Percentiles rank a stretch among this genome's conserved stretches.
Conservation (phyloP, 305 asterid genomes). For the Rubia balearica region DNA sequence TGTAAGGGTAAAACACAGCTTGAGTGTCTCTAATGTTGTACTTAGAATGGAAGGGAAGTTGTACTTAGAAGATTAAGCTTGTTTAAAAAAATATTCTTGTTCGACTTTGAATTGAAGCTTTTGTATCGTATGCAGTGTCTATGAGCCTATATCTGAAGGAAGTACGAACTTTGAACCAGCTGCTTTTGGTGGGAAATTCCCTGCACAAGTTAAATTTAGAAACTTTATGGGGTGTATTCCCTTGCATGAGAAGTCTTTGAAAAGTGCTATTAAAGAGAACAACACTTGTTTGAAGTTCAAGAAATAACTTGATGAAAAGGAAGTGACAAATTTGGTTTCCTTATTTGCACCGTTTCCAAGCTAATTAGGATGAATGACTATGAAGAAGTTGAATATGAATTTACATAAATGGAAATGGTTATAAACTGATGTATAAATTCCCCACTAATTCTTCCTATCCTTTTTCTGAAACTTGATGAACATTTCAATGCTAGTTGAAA, state of each 20-base stretch:
- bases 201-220: constrained; percentile 67
- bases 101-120: constrained; percentile 51
- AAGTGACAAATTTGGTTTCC: constrained; percentile 23
- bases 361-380: no score
- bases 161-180: constrained; percentile 54
- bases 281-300: constrained; percentile 53
- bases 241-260: constrained; percentile 49
- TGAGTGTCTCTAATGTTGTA: no score
- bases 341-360: no score
- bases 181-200: constrained; percentile 70
- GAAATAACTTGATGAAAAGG: constrained; percentile 54
- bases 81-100: constrained; percentile 67
- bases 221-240: constrained; percentile 71
- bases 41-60: no score
- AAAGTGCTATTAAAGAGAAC: constrained; percentile 45
- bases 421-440: no score
- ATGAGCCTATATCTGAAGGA: constrained; percentile 64
- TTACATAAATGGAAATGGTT: no score
- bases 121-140: constrained; percentile 71
- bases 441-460: no score
- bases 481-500: no score
- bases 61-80: no score
- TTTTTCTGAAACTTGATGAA: no score
- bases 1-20: no score
- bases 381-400: no score